These are phyloP conservation scores for Echinochloa phyllopogon DNA, from an alignment of 176 grass and related monocot genomes.

Conservation along the genomic window DNA sequence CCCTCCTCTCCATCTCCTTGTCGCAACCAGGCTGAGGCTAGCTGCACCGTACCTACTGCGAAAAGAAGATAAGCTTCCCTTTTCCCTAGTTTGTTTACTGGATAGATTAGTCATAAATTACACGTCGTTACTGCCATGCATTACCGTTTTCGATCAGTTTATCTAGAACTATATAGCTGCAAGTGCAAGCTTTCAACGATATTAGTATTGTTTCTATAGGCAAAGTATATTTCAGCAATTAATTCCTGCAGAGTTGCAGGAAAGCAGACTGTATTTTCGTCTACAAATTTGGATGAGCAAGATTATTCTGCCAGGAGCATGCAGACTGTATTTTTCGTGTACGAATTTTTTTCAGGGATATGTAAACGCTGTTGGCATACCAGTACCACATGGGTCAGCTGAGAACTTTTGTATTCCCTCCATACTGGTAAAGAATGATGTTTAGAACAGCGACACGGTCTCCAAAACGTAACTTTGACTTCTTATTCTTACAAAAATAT, in stretches of 20 bases:
- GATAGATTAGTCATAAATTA: not conserved
- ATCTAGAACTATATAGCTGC: not conserved
- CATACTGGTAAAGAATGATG: too few relatives aligned
- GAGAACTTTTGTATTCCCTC: slow-evolving; percentile 51
- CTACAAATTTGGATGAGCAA: not conserved
- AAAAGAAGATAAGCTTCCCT: slow-evolving; percentile 15
- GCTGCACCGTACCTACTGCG: slow-evolving; percentile 24
- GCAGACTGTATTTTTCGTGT: not conserved
- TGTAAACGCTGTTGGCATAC: not conserved
- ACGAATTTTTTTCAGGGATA: not conserved
- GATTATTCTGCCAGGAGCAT: not conserved
- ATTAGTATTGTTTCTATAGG: too few relatives aligned
- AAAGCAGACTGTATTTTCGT: not conserved
- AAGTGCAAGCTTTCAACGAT: too few relatives aligned
- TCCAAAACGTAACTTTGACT: too few relatives aligned
- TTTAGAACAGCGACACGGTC: too few relatives aligned
- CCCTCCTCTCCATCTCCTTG: not conserved
- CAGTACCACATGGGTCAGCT: slow-evolving; percentile 35
- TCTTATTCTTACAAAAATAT: too few relatives aligned
- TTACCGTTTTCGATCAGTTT: not conserved
- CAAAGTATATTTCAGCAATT: too few relatives aligned
- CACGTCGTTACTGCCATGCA: not conserved
- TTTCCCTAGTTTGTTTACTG: not conserved
- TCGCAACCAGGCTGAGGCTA: not conserved
- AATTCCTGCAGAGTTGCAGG: not conserved